A percentile compares a stretch with the other conserved stretches of the same genome.
Evolutionary conservation across 139 green algal genomes (phyloP).

Genomic region (Picocystis salinarum): DNA sequence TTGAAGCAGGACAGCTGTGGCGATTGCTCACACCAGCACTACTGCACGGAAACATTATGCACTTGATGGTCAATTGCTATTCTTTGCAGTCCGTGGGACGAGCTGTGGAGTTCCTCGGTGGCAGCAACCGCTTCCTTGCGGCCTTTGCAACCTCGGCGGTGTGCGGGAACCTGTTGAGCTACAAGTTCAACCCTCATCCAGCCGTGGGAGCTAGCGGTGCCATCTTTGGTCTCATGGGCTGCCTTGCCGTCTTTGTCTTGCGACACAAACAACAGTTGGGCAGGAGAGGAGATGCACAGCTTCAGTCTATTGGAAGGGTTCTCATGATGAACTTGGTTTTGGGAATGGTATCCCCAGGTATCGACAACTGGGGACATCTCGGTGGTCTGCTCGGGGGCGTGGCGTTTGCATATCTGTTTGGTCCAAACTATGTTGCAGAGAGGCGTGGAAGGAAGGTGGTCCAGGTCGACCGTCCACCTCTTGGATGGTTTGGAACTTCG

Average conservation of each 20-base stretch:
- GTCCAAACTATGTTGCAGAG: conserved; percentile 12
- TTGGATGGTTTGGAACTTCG: no score
- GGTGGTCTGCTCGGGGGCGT: conserved; percentile 34
- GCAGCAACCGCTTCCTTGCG: conserved; percentile 14
- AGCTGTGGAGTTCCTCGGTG: conserved; percentile 23
- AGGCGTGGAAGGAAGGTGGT: no score
- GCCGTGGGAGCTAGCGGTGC: conserved; percentile 8
- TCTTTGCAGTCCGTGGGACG: conserved; percentile 30
- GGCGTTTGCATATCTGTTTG: conserved; percentile 18
- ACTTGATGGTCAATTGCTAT: conserved; percentile 39
- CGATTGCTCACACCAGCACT: conserved; percentile 48
- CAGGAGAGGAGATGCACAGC: conserved; percentile 14
- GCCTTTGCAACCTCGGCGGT: conserved; percentile 23
- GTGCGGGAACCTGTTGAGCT: conserved; percentile 20
- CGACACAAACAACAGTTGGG: conserved; percentile 14
- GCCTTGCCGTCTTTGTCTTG: conserved; percentile 31
- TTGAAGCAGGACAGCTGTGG: conserved; percentile 43
- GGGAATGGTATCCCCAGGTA: conserved; percentile 5
- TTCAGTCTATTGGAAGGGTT: conserved; percentile 21
- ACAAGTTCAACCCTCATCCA: conserved; percentile 10
- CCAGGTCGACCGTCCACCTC: no score
- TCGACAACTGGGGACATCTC: conserved; percentile 31
- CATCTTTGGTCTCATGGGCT: conserved; percentile 36
- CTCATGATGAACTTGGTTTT: conserved; percentile 27
- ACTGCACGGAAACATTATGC: conserved; percentile 46